Conservation (phyloP, 2,329 filamentous ascomycete species). For the Colletotrichum sp. region DNA sequence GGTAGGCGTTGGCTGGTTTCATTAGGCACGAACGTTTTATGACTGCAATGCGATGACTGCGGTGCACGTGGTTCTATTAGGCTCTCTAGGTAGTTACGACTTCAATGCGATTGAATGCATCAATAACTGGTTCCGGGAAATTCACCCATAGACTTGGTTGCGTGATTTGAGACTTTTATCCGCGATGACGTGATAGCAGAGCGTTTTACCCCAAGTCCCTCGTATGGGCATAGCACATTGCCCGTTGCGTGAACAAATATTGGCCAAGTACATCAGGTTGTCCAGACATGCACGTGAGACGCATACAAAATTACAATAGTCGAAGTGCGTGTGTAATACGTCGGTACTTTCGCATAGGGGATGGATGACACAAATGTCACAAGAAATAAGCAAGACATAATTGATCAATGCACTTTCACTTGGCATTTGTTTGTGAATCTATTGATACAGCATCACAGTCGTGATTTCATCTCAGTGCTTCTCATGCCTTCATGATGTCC, state of each 20-base stretch:
- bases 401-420: neutral
- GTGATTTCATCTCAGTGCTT: neutral
- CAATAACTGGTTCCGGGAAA: neutral
- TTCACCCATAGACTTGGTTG: rapidly evolving
- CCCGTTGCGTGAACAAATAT: too few relatives aligned
- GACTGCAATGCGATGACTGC: conserved; percentile 7
- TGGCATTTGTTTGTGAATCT: neutral
- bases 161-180: neutral
- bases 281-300: too few relatives aligned
- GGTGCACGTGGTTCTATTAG: neutral
- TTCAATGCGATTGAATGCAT: neutral
- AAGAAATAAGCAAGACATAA: neutral
- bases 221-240: neutral
- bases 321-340: too few relatives aligned
- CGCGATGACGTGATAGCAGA: neutral
- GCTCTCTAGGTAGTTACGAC: neutral
- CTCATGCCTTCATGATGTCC: neutral
- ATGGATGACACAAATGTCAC: neutral
- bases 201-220: neutral
- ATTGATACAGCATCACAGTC: conserved; percentile 7
- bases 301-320: too few relatives aligned
- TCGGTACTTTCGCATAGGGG: neutral
- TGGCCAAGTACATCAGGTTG: too few relatives aligned
- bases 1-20: conserved; percentile 18
- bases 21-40: conserved; percentile 7